phyloP scores from a whole-genome alignment of 352 stramenopile species.

The Phytophthora pluvialis region DNA sequence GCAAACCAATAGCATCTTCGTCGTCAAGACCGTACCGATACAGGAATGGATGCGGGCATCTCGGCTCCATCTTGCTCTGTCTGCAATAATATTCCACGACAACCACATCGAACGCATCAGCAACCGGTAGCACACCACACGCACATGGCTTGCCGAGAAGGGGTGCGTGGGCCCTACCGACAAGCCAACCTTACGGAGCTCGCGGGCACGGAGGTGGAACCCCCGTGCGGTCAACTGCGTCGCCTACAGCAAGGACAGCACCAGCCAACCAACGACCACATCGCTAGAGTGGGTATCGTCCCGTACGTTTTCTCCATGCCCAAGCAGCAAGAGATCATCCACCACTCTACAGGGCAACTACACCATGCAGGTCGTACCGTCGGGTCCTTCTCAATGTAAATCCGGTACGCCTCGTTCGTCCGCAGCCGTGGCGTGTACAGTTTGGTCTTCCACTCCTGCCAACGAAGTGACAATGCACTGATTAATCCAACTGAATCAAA shows the following conservation, averaged over 20 bases:
- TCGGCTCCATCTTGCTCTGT: slow-evolving; percentile 27
- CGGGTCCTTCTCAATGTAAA: slow-evolving; percentile 86
- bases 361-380: slow-evolving; percentile 41
- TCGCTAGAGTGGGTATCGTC: slow-evolving; percentile 37
- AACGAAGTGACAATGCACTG: background rate
- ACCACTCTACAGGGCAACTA: background rate
- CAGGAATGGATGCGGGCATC: slow-evolving; percentile 17
- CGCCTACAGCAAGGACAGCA: slow-evolving; percentile 43
- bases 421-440: slow-evolving; percentile 66
- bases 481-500: background rate
- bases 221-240: slow-evolving; percentile 43
- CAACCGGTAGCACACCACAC: background rate
- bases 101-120: slow-evolving; percentile 6
- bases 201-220: slow-evolving; percentile 36
- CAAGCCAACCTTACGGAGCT: slow-evolving; percentile 40
- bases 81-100: slow-evolving; percentile 6
- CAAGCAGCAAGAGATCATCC: slow-evolving; percentile 6
- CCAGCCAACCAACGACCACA: slow-evolving; percentile 34
- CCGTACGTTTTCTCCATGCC: slow-evolving; percentile 23
- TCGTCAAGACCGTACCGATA: slow-evolving; percentile 23
- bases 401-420: slow-evolving; percentile 77
- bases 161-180: slow-evolving; percentile 35
- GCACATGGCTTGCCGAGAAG: slow-evolving; percentile 23
- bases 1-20: background rate
- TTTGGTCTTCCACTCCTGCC: slow-evolving; percentile 51